Conservation (phyloP, 257 asterid species). For the Solanum ossicruentum region DNA sequence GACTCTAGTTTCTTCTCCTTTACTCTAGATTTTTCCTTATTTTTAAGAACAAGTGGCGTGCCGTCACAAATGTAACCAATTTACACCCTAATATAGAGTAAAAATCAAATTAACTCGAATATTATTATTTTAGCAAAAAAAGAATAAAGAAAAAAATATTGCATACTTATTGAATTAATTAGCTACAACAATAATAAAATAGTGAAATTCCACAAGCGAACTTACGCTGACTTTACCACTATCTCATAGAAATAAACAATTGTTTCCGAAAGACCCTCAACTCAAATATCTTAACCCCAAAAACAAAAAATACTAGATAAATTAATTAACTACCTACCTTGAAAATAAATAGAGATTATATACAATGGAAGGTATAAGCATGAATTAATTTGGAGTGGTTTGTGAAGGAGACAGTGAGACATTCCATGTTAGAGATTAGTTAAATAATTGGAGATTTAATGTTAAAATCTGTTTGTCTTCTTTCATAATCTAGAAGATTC, state of each 20-base stretch:
- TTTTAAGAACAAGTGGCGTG: no score
- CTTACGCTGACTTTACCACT: no score
- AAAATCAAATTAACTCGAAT: not conserved
- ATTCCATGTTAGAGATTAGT: conserved; percentile 1
- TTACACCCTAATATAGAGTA: not conserved
- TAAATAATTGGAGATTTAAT: not conserved
- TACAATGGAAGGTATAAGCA: no score
- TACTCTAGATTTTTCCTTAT: no score
- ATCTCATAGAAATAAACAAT: no score
- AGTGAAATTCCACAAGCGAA: no score
- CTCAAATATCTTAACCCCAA: no score
- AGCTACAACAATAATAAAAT: not conserved
- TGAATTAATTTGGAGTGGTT: not conserved
- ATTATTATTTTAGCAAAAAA: not conserved
- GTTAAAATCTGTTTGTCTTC: not conserved
- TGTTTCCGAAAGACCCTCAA: no score
- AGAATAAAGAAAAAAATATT: no score
- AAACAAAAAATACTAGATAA: not conserved
- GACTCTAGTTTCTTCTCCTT: no score
- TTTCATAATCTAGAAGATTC: not conserved
- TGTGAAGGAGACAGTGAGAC: not conserved
- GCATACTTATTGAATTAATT: not conserved
- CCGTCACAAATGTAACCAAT: no score
- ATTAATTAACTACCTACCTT: not conserved
- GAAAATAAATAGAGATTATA: not conserved